These are phyloP conservation scores for Solanum chilense DNA, from an alignment of 257 asterid species.

Conservation along the genomic window DNA sequence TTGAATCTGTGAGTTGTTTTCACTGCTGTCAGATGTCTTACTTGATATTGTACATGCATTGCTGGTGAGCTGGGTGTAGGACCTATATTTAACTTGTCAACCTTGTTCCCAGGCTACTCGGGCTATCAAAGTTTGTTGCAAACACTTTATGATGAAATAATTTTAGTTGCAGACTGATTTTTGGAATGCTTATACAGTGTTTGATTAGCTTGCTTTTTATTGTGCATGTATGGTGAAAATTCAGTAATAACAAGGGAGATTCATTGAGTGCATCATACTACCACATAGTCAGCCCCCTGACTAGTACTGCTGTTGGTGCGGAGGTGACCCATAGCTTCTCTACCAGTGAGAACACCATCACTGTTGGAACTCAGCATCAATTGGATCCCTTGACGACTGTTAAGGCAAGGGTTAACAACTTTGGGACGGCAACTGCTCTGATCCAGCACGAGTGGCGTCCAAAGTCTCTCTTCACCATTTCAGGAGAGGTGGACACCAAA, in stretches of 20 bases:
- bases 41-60: neutral
- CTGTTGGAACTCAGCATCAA: neutral
- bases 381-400: constrained; percentile 1
- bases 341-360: neutral
- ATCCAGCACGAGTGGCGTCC: constrained; percentile 1
- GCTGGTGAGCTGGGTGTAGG: neutral
- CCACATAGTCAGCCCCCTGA: neutral
- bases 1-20: neutral
- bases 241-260: neutral
- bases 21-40: neutral
- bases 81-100: neutral
- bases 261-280: neutral
- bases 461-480: neutral
- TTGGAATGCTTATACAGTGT: neutral
- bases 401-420: neutral
- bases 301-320: neutral
- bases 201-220: neutral
- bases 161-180: neutral
- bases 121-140: neutral
- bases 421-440: neutral
- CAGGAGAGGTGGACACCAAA: neutral
- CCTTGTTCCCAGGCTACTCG: neutral
- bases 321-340: neutral
- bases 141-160: neutral
- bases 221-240: neutral